Base-by-base conservation (phyloP, 164 flowering plant species). In the Vitis rupestris region DNA sequence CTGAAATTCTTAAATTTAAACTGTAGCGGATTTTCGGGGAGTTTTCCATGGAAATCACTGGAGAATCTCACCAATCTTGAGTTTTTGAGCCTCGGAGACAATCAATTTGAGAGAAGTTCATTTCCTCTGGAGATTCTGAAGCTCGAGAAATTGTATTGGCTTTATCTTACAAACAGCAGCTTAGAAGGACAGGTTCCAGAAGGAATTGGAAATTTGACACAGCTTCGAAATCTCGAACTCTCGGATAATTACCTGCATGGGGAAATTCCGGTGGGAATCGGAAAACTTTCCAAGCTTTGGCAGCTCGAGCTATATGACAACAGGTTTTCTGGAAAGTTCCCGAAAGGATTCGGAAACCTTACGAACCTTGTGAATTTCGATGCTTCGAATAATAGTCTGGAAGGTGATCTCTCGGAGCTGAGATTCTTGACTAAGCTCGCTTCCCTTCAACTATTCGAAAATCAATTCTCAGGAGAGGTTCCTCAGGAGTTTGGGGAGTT, bases 61-160 rank as follows among this genome's bases (percentile, higher is more conserved):
- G 71, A 70, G 29, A 85, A 79, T 64, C 69, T 88, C 9, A 71
- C 82, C 10, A 59, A 66, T 27, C 77, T 92, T 1, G 31, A 4
- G 0, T 75, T 74, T 10, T 69, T 92, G 44, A 81, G 86, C 64
- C 72, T 90, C 1, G 97, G 97, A 0, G 97, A 92, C 73, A 92
- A 90, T 61, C 77, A 65, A 0, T 85, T 88, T 47, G 84, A 82
- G 1, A 9, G 9, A 52, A 82, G 65, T 65, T 71, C 82, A 16
- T 86, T 92, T 64, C 95, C 95, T 0, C 0, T 16, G 47, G 90
- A 86, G 74, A 59, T 92, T 5, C 27, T 85, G 14, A 76, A 77
- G 50, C 84, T 92, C 9, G 31, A 72, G 16, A 84, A 82, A 15
- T 68, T 92, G 30, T 55, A 79, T 27, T 85, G 91, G 87, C 75